Evolutionary conservation across 495 filamentous ascomycete species (phyloP).

Genomic region (Pyronema domesticum): DNA sequence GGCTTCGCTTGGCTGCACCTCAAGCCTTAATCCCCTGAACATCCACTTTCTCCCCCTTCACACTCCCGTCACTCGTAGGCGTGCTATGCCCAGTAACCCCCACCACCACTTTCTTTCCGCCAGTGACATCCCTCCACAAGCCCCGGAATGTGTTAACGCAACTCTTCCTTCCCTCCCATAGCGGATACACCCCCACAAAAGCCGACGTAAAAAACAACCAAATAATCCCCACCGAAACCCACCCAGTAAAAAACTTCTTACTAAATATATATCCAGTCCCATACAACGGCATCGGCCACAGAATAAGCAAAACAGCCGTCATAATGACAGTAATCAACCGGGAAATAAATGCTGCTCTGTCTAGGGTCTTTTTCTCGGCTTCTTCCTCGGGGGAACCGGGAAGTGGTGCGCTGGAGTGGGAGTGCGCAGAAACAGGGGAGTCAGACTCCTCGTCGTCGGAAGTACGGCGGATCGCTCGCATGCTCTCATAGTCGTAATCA

Average conservation of each 20-base stretch:
- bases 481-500: conserved; percentile 78
- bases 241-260: conserved; percentile 83
- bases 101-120: conserved; percentile 29
- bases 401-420: neutral
- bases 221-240: conserved; percentile 68
- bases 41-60: no score
- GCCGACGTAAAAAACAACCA: conserved; percentile 66
- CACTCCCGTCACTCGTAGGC: no score
- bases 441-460: conserved; percentile 53
- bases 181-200: conserved; percentile 63
- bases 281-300: conserved; percentile 96
- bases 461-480: conserved; percentile 65
- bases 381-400: conserved; percentile 26
- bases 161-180: conserved; percentile 62
- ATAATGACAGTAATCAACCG: conserved; percentile 57
- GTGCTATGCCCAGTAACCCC: no score
- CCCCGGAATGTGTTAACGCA: conserved; percentile 44
- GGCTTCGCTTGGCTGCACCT: no score
- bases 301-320: conserved; percentile 58
- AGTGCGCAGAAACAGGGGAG: no score
- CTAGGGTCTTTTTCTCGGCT: conserved; percentile 50
- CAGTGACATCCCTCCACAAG: conserved; percentile 52
- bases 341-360: conserved; percentile 58
- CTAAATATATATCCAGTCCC: conserved; percentile 73
- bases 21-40: no score